Evolutionary conservation across 2,329 filamentous ascomycete genomes (phyloP).

Genomic region (Monosporascus sp.): DNA sequence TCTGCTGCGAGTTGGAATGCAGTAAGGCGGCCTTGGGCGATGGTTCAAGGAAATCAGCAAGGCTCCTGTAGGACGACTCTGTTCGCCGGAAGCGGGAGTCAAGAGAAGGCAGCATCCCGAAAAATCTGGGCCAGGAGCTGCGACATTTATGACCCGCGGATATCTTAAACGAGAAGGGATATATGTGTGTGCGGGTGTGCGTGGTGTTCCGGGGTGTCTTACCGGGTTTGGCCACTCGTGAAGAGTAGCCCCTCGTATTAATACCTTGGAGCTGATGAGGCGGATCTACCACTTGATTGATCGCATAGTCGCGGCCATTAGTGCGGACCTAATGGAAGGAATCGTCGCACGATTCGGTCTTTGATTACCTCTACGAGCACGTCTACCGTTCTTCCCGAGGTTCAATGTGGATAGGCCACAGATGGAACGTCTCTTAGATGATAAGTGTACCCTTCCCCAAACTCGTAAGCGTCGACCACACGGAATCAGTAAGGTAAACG

Average conservation of each 20-base stretch:
- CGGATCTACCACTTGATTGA: neutral
- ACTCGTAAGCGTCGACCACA: no score
- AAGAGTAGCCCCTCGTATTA: neutral
- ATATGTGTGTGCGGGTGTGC: neutral
- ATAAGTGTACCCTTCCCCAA: neutral
- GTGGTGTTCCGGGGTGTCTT: neutral
- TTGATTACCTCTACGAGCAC: neutral
- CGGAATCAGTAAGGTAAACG: neutral
- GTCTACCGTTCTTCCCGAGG: neutral
- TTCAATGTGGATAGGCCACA: neutral
- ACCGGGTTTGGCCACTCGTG: neutral
- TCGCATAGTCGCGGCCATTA: neutral
- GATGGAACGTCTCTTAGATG: neutral
- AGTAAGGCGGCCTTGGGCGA: constrained; percentile 24
- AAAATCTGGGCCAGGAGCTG: neutral
- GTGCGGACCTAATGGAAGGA: neutral
- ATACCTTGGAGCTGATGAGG: neutral
- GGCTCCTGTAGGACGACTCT: constrained; percentile 18
- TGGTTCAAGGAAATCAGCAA: constrained; percentile 30
- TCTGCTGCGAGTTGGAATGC: constrained; percentile 14
- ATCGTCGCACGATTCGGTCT: neutral
- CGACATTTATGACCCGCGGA: neutral
- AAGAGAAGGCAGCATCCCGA: neutral
- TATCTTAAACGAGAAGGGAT: neutral
- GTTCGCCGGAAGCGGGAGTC: neutral